Conservation (phyloP, 2,329 filamentous ascomycete species). For the Penicillium aurantiogriseum region DNA sequence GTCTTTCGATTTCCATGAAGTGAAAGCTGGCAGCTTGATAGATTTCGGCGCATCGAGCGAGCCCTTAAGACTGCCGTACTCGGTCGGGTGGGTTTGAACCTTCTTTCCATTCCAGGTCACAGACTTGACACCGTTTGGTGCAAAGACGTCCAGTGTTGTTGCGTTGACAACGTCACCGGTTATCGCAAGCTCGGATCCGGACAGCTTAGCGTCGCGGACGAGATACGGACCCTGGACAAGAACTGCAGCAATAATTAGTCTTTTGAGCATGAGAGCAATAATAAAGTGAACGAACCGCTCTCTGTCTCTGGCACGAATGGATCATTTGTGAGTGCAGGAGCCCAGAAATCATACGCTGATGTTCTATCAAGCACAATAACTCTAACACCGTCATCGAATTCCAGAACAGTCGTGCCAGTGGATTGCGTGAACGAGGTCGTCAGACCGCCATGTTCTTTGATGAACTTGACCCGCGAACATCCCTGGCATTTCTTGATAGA, state of each 20-base stretch:
- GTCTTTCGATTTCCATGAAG: constrained; percentile 43
- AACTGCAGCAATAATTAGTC: constrained; percentile 33
- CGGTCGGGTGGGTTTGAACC: constrained; percentile 33
- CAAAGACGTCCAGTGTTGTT: constrained; percentile 49
- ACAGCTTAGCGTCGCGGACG: constrained; percentile 47
- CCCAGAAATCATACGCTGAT: constrained; percentile 58
- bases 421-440: constrained; percentile 52
- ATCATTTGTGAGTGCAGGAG: constrained; percentile 50
- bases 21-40: constrained; percentile 35
- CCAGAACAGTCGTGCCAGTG: constrained; percentile 49
- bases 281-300: constrained; percentile 39
- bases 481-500: constrained; percentile 41
- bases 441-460: constrained; percentile 42
- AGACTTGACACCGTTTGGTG: constrained; percentile 45
- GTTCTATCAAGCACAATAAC: constrained; percentile 56
- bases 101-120: constrained; percentile 54
- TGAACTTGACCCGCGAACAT: constrained; percentile 45
- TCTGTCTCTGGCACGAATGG: constrained; percentile 47
- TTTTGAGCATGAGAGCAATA: background rate
- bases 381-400: constrained; percentile 46
- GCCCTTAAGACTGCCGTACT: constrained; percentile 42
- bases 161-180: constrained; percentile 48
- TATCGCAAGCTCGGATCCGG: constrained; percentile 41
- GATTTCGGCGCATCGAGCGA: constrained; percentile 29
- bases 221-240: constrained; percentile 55